Evolutionary conservation across 1,284 basidiomycete species (phyloP).

Genomic region (Marasmius oreades): DNA sequence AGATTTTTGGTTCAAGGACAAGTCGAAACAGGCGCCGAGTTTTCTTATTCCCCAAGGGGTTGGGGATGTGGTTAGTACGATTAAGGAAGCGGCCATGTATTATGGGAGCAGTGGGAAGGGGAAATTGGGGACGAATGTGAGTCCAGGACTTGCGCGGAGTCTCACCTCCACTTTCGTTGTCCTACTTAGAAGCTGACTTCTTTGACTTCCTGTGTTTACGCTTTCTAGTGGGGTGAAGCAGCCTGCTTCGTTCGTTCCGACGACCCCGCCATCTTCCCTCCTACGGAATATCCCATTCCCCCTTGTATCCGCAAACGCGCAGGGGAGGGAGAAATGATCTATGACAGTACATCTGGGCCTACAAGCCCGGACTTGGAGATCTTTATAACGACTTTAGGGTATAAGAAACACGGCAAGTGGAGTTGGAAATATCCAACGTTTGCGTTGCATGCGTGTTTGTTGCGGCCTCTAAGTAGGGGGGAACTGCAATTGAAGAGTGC

Average conservation of each 20-base stretch:
- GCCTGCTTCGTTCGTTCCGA: conserved; percentile 56
- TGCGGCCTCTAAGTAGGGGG: conserved; percentile 38
- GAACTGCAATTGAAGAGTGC: conserved; percentile 33
- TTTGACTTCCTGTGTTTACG: no score
- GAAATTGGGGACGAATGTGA: conserved; percentile 50
- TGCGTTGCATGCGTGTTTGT: conserved; percentile 34
- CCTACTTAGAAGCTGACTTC: not conserved
- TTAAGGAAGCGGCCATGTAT: conserved; percentile 39
- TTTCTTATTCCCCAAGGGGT: conserved; percentile 36
- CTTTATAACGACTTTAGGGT: conserved; percentile 46
- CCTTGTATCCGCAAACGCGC: no score
- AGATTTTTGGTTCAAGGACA: conserved; percentile 48
- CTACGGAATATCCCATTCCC: conserved; percentile 30
- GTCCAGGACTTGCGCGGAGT: conserved; percentile 12
- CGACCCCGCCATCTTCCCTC: conserved; percentile 49
- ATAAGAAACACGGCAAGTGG: conserved; percentile 29
- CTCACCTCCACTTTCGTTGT: no score
- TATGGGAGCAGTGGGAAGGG: conserved; percentile 37
- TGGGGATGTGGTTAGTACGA: conserved; percentile 29
- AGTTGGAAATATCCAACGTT: conserved; percentile 35
- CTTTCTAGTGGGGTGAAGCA: conserved; percentile 50
- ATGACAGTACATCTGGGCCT: conserved; percentile 52
- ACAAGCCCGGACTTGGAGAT: conserved; percentile 62
- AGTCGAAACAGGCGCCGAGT: conserved; percentile 37
- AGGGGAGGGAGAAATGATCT: conserved; percentile 21